Evolutionary conservation across 495 filamentous ascomycete genomes (phyloP).

Genomic region (Lepidopterella palustris): DNA sequence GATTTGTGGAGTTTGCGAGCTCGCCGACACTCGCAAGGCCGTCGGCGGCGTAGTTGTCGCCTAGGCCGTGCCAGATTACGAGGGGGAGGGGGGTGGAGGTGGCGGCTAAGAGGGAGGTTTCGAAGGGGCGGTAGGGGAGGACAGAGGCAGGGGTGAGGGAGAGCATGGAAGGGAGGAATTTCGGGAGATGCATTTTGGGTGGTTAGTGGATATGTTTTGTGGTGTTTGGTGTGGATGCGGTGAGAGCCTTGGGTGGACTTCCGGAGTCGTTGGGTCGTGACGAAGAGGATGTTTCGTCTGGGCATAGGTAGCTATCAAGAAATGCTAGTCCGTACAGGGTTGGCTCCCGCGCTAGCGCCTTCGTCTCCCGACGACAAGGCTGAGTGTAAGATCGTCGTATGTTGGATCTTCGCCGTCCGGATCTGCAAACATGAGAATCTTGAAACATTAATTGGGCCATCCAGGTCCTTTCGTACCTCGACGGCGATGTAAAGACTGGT

Average conservation of each 20-base stretch:
- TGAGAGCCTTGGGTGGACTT: background rate
- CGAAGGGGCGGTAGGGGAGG: constrained; percentile 5
- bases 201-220: background rate
- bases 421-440: background rate
- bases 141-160: background rate
- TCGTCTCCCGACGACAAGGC: background rate
- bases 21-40: constrained; percentile 61
- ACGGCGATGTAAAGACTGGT: background rate
- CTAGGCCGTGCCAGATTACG: constrained; percentile 88
- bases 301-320: too few species aligned
- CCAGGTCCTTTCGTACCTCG: background rate
- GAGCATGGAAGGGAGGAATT: background rate
- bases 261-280: background rate
- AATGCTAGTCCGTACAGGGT: background rate
- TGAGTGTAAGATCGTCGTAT: background rate
- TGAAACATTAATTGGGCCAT: background rate
- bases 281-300: background rate
- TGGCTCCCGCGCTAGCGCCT: background rate
- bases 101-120: constrained; percentile 10
- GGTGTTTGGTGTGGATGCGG: background rate
- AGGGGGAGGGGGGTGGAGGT: constrained; percentile 59
- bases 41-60: constrained; percentile 66
- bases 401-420: background rate
- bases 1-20: constrained; percentile 65
- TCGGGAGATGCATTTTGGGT: background rate